Percentiles rank a stretch among this genome's conserved stretches.
Conservation (phyloP, 805 yeast genomes). For the Cyberlindnera samutprakarnensis region DNA sequence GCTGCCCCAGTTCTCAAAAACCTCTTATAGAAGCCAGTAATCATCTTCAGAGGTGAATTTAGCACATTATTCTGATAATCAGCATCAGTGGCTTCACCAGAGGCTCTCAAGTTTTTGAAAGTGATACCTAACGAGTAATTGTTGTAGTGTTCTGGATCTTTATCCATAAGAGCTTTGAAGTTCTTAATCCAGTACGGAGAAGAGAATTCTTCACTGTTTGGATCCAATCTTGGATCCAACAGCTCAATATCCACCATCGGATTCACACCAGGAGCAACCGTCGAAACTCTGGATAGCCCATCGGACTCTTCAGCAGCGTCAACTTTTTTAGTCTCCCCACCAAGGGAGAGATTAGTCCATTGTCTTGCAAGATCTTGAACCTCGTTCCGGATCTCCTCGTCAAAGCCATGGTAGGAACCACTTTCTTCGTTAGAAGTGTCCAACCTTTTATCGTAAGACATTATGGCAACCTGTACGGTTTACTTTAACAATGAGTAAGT, state of each 20-base stretch:
- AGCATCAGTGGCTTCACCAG: constrained; percentile 50
- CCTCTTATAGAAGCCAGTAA: constrained; percentile 10
- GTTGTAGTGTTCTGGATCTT: constrained; percentile 54
- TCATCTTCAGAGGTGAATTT: constrained; percentile 29
- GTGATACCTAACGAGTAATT: constrained; percentile 50
- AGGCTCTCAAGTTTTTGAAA: constrained; percentile 52
- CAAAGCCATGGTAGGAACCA: too few relatives aligned
- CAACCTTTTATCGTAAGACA: too few relatives aligned
- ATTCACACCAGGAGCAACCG: constrained; percentile 30
- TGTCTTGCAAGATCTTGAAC: too few relatives aligned
- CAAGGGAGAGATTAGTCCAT: too few relatives aligned
- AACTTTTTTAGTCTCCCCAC: constrained; percentile 3
- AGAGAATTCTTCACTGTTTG: constrained; percentile 46
- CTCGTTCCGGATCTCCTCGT: too few relatives aligned
- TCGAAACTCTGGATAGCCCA: constrained; percentile 13
- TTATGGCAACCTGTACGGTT: too few relatives aligned
- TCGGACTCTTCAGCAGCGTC: constrained; percentile 10
- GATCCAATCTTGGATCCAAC: constrained; percentile 45
- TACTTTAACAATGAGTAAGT: too few relatives aligned
- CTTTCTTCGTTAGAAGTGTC: too few relatives aligned
- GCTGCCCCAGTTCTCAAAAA: constrained; percentile 12
- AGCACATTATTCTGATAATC: constrained; percentile 60
- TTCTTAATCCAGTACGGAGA: constrained; percentile 59
- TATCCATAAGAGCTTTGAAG: constrained; percentile 40
- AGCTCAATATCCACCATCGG: constrained; percentile 24